Evolutionary conservation across 1,139 yeast genomes (phyloP).

Genomic region (Sporopachydermia cereana): DNA sequence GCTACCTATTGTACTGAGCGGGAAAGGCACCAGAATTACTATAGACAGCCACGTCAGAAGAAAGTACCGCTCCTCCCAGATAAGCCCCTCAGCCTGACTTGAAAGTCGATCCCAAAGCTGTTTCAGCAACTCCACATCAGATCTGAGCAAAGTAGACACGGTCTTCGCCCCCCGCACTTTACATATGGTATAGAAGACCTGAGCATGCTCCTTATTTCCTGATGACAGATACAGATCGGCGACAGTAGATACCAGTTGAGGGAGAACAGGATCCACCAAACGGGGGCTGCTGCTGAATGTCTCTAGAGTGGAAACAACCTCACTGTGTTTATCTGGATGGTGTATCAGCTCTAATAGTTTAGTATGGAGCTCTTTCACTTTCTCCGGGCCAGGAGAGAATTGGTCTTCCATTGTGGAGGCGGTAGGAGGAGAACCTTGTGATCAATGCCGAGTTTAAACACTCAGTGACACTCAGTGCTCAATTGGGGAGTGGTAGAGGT

Average conservation of each 20-base stretch:
- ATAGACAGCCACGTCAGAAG: slow-evolving; percentile 66
- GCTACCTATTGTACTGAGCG: slow-evolving; percentile 32
- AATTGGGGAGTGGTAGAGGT: no score
- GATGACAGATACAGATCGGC: not conserved
- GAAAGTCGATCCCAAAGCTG: not conserved
- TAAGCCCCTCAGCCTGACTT: slow-evolving; percentile 1
- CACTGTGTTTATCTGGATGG: not conserved
- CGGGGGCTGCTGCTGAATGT: not conserved
- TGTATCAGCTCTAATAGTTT: not conserved
- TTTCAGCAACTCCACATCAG: not conserved
- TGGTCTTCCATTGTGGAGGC: not conserved
- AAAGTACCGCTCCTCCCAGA: slow-evolving; percentile 49
- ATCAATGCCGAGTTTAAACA: no score
- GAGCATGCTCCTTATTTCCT: not conserved
- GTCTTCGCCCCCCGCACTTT: slow-evolving; percentile 59
- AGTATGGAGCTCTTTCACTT: not conserved
- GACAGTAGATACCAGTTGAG: not conserved
- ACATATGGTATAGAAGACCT: slow-evolving; percentile 40
- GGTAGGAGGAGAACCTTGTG: no score
- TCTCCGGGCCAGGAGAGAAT: not conserved
- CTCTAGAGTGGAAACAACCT: not conserved
- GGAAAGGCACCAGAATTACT: slow-evolving; percentile 61
- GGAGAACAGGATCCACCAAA: not conserved
- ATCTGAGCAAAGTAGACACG: slow-evolving; percentile 18
- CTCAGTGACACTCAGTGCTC: no score